These are phyloP conservation scores for Cryphonectria japonica DNA, from an alignment of 2,329 filamentous ascomycete genomes.

Conservation along the genomic window DNA sequence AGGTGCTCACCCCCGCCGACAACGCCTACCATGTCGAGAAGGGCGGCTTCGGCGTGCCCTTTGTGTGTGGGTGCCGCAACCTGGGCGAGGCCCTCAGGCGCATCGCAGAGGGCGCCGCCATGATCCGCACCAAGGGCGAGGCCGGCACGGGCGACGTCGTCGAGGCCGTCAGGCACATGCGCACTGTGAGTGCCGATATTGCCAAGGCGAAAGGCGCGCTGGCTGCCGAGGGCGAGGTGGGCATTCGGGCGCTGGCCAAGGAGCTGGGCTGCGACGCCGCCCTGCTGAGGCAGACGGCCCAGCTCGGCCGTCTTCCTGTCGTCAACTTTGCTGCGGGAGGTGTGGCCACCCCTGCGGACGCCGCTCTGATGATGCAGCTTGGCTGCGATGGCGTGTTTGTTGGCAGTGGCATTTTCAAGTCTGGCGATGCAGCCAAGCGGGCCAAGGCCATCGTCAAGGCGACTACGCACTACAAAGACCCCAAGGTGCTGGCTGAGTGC, in stretches of 20 bases:
- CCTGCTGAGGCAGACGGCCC: slow-evolving; percentile 83
- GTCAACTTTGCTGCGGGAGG: slow-evolving; percentile 99
- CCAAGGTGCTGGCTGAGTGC: slow-evolving; percentile 83
- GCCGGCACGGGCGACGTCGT: slow-evolving; percentile 96
- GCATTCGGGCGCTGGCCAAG: slow-evolving; percentile 73
- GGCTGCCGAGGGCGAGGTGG: slow-evolving; percentile 52
- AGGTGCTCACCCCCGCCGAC: slow-evolving; percentile 95
- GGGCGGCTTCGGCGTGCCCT: slow-evolving; percentile 78
- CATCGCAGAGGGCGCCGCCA: slow-evolving; percentile 91
- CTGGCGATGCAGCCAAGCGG: slow-evolving; percentile 83
- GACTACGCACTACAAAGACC: slow-evolving; percentile 85
- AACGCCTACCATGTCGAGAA: slow-evolving; percentile 92
- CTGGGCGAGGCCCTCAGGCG: slow-evolving; percentile 89
- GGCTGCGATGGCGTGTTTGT: slow-evolving; percentile 98
- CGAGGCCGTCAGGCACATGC: slow-evolving; percentile 93
- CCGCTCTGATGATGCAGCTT: slow-evolving; percentile 96
- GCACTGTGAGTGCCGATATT: slow-evolving; percentile 84
- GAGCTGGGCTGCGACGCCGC: slow-evolving; percentile 79
- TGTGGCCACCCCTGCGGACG: slow-evolving; percentile 97
- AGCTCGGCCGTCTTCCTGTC: slow-evolving; percentile 85
- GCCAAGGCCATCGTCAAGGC: slow-evolving; percentile 95
- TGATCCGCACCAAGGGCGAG: slow-evolving; percentile 99
- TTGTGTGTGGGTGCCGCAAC: slow-evolving; percentile 95
- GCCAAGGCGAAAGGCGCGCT: slow-evolving; percentile 78
- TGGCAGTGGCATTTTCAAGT: slow-evolving; percentile 97